Percentiles rank a stretch among this genome's conserved stretches.
These are phyloP conservation scores for Neospora caninum DNA, from an alignment of 169 alveolate species.

Conservation along the genomic window DNA sequence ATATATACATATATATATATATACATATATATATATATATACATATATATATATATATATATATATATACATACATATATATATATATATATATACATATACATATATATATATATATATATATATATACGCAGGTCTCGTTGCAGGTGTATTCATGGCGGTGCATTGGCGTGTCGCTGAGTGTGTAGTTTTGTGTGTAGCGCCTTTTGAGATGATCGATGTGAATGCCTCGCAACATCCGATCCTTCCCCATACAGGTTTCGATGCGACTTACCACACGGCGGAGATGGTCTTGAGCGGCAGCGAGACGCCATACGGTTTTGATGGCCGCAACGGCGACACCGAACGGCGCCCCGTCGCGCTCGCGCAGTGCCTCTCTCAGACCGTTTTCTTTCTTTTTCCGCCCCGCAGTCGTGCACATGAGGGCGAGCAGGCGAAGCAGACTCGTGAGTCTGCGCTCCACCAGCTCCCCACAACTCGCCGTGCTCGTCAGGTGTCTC, in stretches of 20 bases:
- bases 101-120: background rate
- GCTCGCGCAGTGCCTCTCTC: background rate
- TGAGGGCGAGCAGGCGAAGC: background rate
- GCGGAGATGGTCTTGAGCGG: background rate
- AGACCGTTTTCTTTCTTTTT: background rate
- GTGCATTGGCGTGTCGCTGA: too few species aligned
- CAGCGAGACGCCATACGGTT: background rate
- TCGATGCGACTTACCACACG: background rate
- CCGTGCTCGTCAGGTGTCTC: background rate
- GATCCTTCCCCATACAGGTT: background rate
- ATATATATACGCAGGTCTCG: background rate
- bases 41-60: background rate
- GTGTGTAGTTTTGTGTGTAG: too few species aligned
- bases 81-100: background rate
- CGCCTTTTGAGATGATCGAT: too few species aligned
- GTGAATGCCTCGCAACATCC: too few species aligned
- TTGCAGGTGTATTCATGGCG: background rate
- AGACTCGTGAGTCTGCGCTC: background rate
- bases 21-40: background rate
- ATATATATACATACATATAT: background rate
- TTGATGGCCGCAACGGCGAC: background rate
- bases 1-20: background rate
- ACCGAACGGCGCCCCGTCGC: background rate
- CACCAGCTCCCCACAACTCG: constrained; percentile 20
- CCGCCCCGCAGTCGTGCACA: background rate